A percentile compares a stretch with the other conserved stretches of the same genome.
phyloP scores from a whole-genome alignment of 345 rosid genomes.

The Arabis hirsuta region DNA sequence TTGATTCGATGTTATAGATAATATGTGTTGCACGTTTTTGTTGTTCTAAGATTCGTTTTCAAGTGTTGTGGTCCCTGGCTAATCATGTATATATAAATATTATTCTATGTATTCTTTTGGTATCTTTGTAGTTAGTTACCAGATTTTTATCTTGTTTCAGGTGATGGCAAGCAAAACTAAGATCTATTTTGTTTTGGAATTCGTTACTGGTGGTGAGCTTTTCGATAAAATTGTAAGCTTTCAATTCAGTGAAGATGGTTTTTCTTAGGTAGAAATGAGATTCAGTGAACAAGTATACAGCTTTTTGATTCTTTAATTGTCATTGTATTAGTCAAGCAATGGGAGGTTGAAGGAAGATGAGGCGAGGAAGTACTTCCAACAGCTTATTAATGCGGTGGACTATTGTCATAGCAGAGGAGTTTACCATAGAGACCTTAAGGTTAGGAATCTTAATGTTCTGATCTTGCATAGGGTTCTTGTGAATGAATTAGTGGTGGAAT shows the following conservation, averaged over 20 bases:
- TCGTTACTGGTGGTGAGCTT: constrained; percentile 97
- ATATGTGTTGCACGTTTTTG: background rate
- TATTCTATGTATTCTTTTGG: constrained; percentile 17
- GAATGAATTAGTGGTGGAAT: background rate
- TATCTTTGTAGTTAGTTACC: constrained; percentile 20
- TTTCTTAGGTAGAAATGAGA: constrained; percentile 20
- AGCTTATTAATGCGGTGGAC: constrained; percentile 96
- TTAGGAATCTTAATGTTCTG: constrained; percentile 26
- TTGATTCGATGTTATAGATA: background rate
- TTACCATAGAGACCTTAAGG: constrained; percentile 95
- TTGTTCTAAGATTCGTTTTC: constrained; percentile 16
- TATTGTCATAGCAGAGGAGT: constrained; percentile 98
- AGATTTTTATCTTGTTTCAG: constrained; percentile 47
- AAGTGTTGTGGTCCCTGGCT: constrained; percentile 36
- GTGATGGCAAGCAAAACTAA: constrained; percentile 99
- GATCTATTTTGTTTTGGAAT: constrained; percentile 90
- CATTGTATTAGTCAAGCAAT: constrained; percentile 67
- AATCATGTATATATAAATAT: background rate
- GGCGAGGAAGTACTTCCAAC: constrained; percentile 93
- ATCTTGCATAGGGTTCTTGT: constrained; percentile 13
- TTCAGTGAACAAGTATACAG: constrained; percentile 7
- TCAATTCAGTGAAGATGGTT: background rate
- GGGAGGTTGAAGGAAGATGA: constrained; percentile 97
- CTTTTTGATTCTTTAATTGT: constrained; percentile 18
- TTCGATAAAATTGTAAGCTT: constrained; percentile 93